Evolutionary conservation across 208 protist species (phyloP), one percentile per base, ranked within the genome.

Genomic region (Crithidia fasciculata): DNA sequence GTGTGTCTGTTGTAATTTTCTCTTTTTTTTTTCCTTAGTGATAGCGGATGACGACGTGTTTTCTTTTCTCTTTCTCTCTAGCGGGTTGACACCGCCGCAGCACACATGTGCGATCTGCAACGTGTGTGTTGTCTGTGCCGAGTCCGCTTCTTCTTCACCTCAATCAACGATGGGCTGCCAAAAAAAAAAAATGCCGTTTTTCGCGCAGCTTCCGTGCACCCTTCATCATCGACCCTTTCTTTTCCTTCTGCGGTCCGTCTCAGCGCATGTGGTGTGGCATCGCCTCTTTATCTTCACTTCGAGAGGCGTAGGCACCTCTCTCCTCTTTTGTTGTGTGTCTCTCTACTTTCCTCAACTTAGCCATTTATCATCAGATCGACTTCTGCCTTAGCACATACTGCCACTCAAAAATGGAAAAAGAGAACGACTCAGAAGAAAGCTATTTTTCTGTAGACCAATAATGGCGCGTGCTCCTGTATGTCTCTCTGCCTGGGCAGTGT

Each of bases 331-430:
- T 60, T 65, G 16, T 40, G 40, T 64, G n/a, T 10, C 15, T 55
- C 64, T 52, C 59, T 60, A 60, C 37, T 67, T 70, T 70, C 53
- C 57, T 61, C 47, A 45, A 36, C 64, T 59, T 69, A 69, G 64
- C 54, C n/a, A 69, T 55, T 69, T 59, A 47, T 59, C 40, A 59
- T 59, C 52, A 57, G 64, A 69, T 39, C 37, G 39, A 59, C 37
- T 59, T 69, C 59, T 68, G 58, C 55, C 60, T 68, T 68, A 67
- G 63, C 54, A 68, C 28, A 37, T 67, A 41, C 52, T 75, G 64
- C 64, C 52, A 59, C 49, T 59, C 18, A 52, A 59, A n/a, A 47
- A 5, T 10, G 15, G 13, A 52, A 6, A 40, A 66, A 15, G 5
- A 41, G 37, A 64, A 64, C 41, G 13, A 55, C 4, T 18, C 2